phyloP scores from a whole-genome alignment of 2,329 filamentous ascomycete genomes.

The Lasiodiplodia hormozganensis region DNA sequence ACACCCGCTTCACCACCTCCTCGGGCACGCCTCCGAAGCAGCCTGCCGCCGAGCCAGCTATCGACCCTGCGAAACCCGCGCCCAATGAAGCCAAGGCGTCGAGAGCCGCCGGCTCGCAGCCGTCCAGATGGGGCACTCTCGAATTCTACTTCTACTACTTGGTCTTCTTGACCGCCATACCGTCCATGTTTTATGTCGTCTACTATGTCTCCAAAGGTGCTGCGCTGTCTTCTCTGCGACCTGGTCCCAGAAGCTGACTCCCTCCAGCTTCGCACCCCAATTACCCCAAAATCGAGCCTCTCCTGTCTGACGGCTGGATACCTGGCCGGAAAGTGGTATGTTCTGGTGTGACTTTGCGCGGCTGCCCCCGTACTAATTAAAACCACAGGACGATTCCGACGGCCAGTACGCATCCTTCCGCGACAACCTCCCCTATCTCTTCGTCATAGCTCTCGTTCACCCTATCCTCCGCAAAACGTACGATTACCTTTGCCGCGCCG shows the following conservation, averaged over 20 bases:
- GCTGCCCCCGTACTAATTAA: background rate
- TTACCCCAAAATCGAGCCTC: conserved; percentile 74
- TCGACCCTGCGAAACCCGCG: conserved; percentile 42
- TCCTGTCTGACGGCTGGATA: conserved; percentile 86
- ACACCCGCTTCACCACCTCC: conserved; percentile 75
- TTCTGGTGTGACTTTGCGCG: background rate
- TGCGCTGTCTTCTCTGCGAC: background rate
- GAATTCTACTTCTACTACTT: conserved; percentile 87
- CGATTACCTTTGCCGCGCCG: conserved; percentile 59
- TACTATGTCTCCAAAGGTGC: conserved; percentile 84
- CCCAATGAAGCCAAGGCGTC: conserved; percentile 36
- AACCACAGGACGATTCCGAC: conserved; percentile 80
- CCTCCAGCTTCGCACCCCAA: conserved; percentile 76
- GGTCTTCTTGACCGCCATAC: conserved; percentile 70
- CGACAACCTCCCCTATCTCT: conserved; percentile 82
- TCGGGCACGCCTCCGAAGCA: conserved; percentile 67
- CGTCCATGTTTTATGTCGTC: conserved; percentile 89
- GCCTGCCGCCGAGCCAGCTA: conserved; percentile 42
- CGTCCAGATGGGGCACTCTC: conserved; percentile 81
- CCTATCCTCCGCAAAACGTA: conserved; percentile 78
- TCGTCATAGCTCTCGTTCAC: conserved; percentile 75
- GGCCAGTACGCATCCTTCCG: conserved; percentile 86
- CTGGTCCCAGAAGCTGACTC: conserved; percentile 27
- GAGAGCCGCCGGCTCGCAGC: conserved; percentile 44
- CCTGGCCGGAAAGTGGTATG: conserved; percentile 84